phyloP scores from a whole-genome alignment of 805 yeast genomes.

The Zygosaccharomyces lentus region DNA sequence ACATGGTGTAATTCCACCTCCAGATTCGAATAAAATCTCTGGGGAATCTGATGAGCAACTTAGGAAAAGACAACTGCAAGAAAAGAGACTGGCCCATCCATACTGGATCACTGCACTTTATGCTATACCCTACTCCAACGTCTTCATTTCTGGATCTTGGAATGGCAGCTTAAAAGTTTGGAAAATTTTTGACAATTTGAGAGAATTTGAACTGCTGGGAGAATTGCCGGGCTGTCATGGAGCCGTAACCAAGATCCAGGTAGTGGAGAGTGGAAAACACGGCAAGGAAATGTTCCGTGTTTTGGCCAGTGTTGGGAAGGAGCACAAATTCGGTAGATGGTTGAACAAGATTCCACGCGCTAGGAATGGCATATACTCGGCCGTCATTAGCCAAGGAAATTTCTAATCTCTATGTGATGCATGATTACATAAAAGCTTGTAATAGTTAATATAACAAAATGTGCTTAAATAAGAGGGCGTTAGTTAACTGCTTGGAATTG shows the following conservation, averaged over 20 bases:
- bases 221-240: slow-evolving; percentile 61
- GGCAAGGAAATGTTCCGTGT: slow-evolving; percentile 51
- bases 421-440: slow-evolving; percentile 3
- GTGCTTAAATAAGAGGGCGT: neutral
- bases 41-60: slow-evolving; percentile 41
- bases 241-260: slow-evolving; percentile 59
- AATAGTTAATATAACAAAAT: neutral
- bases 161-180: slow-evolving; percentile 74
- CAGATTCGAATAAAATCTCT: slow-evolving; percentile 50
- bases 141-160: slow-evolving; percentile 87
- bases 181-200: slow-evolving; percentile 62
- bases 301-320: slow-evolving; percentile 70
- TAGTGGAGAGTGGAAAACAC: slow-evolving; percentile 49
- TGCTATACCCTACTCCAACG: slow-evolving; percentile 79
- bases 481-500: neutral
- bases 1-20: slow-evolving; percentile 63
- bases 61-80: slow-evolving; percentile 54
- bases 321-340: slow-evolving; percentile 90
- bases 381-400: slow-evolving; percentile 41
- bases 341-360: slow-evolving; percentile 55
- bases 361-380: slow-evolving; percentile 67
- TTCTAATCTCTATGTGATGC: slow-evolving; percentile 13
- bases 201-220: slow-evolving; percentile 57
- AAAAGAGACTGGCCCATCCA: slow-evolving; percentile 51
- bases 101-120: slow-evolving; percentile 79